Evolutionary conservation across 31 red algal genomes (phyloP).

Genomic region (Porphyra umbilicalis): DNA sequence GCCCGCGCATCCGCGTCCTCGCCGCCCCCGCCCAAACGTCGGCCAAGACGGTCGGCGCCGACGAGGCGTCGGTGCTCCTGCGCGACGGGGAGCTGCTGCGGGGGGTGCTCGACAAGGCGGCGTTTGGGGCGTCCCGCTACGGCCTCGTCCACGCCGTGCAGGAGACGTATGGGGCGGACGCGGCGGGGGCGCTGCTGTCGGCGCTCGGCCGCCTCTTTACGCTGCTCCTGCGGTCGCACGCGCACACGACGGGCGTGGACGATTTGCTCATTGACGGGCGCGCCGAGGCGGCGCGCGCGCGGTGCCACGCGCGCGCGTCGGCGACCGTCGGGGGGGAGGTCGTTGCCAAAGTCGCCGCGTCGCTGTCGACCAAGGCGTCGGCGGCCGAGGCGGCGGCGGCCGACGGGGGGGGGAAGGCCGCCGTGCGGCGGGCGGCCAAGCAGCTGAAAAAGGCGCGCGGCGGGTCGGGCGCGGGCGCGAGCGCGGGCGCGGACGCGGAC

Average conservation of each 20-base stretch:
- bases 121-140: conserved; percentile 72
- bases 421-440: background rate
- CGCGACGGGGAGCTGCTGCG: conserved; percentile 63
- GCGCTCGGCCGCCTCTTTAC: conserved; percentile 77
- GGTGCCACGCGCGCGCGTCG: background rate
- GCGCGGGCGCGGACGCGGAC: too few species aligned
- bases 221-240: conserved; percentile 64
- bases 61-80: conserved; percentile 59
- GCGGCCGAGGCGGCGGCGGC: background rate
- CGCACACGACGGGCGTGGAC: conserved; percentile 85
- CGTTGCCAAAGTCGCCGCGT: background rate
- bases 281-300: conserved; percentile 37
- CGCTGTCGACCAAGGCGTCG: background rate
- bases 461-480: background rate
- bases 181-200: conserved; percentile 75
- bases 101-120: conserved; percentile 90
- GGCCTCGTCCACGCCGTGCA: conserved; percentile 90
- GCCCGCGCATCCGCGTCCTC: conserved; percentile 32
- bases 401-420: background rate
- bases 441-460: background rate
- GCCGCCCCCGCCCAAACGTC: conserved; percentile 6
- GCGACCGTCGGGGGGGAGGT: background rate
- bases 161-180: conserved; percentile 65
- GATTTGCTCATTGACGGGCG: conserved; percentile 57
- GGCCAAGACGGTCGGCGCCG: conserved; percentile 41